Evolutionary conservation across 257 asterid species (phyloP).

Genomic region (Leonotis leonurus): DNA sequence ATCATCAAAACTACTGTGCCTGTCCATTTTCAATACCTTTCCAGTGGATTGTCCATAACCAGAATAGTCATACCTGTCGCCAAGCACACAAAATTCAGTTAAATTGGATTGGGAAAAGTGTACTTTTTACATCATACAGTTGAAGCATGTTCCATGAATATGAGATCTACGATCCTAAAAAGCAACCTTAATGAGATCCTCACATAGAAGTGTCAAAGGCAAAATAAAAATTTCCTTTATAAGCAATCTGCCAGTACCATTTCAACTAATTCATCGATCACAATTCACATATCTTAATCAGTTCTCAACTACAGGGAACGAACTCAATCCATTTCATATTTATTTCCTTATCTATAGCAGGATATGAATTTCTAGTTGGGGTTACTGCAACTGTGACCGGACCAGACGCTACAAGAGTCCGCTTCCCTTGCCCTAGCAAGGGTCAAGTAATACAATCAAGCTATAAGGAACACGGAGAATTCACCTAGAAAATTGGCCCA

Average conservation of each 20-base stretch:
- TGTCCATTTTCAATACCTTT: constrained; percentile 56
- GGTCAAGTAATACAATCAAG: not conserved
- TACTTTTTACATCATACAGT: not conserved
- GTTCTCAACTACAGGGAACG: constrained; percentile 7
- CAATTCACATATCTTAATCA: not conserved
- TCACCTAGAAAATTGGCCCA: not conserved
- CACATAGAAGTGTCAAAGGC: not conserved
- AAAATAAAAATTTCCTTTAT: not conserved
- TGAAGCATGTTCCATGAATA: not conserved
- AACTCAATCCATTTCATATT: constrained; percentile 3
- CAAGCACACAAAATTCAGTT: constrained; percentile 10
- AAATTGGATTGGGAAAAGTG: not conserved
- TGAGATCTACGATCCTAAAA: constrained; percentile 3
- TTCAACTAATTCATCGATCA: constrained; percentile 1
- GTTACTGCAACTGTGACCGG: not conserved
- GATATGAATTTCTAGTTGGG: not conserved
- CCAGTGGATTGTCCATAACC: constrained; percentile 94
- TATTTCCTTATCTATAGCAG: not conserved
- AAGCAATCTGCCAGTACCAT: constrained; percentile 1
- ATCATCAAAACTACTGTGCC: constrained; percentile 6
- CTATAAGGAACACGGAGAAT: not conserved
- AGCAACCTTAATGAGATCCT: not conserved
- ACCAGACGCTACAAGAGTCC: too few species aligned
- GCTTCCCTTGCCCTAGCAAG: not conserved
- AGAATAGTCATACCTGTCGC: constrained; percentile 80